A percentile compares a stretch with the other conserved stretches of the same genome.
These are phyloP conservation scores for Leccinellum albellum DNA, from an alignment of 768 basidiomycete species.

Conservation along the genomic window DNA sequence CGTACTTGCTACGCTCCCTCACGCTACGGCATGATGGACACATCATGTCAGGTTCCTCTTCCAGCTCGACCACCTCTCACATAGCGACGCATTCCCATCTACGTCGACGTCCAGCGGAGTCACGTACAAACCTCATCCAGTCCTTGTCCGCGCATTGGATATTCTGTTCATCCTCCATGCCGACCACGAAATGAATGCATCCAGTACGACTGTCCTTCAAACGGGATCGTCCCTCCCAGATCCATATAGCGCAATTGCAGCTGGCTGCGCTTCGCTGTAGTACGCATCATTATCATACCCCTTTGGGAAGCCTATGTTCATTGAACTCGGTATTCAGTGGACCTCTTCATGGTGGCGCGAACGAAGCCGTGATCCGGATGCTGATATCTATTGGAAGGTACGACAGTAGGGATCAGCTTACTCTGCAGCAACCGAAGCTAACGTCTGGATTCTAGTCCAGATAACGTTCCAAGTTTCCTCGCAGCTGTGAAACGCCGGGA, in stretches of 20 bases:
- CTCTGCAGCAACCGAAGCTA: not conserved
- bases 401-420: constrained; percentile 17
- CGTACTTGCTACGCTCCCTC: not conserved
- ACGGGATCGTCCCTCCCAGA: constrained; percentile 88
- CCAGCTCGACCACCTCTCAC: constrained; percentile 76
- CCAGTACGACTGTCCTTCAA: constrained; percentile 81
- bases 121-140: constrained; percentile 70
- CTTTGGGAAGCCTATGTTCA: not conserved
- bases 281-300: constrained; percentile 30
- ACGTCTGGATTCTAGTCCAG: constrained; percentile 45
- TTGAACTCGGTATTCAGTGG: constrained; percentile 5
- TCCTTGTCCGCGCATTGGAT: constrained; percentile 84
- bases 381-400: constrained; percentile 81
- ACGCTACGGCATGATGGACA: not conserved
- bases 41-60: constrained; percentile 64
- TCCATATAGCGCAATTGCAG: constrained; percentile 85
- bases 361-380: constrained; percentile 95
- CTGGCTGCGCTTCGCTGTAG: constrained; percentile 88
- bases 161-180: constrained; percentile 85
- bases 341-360: constrained; percentile 66
- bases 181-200: constrained; percentile 89
- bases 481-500: constrained; percentile 86
- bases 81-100: constrained; percentile 26
- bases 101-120: constrained; percentile 47
- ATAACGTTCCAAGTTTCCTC: constrained; percentile 81